Evolutionary conservation across 2,329 filamentous ascomycete genomes (phyloP), one percentile per base, ranked within the genome.

Genomic region (Penicillium thymicola): DNA sequence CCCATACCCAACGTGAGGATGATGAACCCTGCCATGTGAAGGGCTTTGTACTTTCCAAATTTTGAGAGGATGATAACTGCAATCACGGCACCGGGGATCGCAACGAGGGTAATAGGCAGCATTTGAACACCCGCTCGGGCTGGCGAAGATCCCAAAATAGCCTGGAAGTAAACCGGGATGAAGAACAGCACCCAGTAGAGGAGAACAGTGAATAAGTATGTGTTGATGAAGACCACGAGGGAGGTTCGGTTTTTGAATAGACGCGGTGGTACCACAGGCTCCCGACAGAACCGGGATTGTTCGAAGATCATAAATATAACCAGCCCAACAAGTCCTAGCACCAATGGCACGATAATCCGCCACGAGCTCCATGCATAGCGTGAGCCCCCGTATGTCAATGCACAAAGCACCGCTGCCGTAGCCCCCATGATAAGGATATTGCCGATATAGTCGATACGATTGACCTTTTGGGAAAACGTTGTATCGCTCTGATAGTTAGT

Each of bases 121-220:
- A 70, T 53, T 13, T 61, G 50, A 4, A 69, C 58, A 5, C 71
- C 66, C 3, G 72, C 66, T 0, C 65, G 55, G 0, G 64, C 58
- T 0, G 78, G 70, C 0, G 67, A 64, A 5, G 67, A 65, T 0
- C 65, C 48, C 3, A 66, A 58, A 0, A 79, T 76, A 0, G 64
- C 67, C 51, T 79, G 76, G 60, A 79, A 77, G 55, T 77, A 80
- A 6, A 79, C 61, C 0, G 78, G 76, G 3, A 78, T 55, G 58
- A 77, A 77, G 63, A 71, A 75, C n/a, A 70, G 55, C 4, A 65
- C 50, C 73, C 74, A 78, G 34, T 70, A 67, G 14, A 62, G 51
- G 11, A 76, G 55, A 8, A 76, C 54, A 1, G 63, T 60, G 54
- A 76, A 67, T 4, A 79, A 47, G 55, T 80, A 79, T 1, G 70